A percentile compares a stretch with the other conserved stretches of the same genome.
Evolutionary conservation across 371 early-diverging fungal species (phyloP).

Genomic region (Capillidium heterosporum): DNA sequence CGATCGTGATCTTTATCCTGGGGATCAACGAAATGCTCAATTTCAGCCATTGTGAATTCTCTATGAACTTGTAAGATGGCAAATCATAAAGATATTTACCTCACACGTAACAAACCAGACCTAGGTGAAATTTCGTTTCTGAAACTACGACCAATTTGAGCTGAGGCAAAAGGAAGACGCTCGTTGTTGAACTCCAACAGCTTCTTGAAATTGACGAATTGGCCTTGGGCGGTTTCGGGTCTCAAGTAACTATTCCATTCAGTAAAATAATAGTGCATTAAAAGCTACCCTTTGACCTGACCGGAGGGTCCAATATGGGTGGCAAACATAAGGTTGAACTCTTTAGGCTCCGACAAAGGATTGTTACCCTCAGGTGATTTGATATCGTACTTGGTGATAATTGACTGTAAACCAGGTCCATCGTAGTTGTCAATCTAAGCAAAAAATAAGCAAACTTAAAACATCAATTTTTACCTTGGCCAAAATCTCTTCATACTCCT

Average conservation of each 20-base stretch:
- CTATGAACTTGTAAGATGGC: slow-evolving; percentile 15
- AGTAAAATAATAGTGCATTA: not conserved
- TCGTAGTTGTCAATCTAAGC: slow-evolving; percentile 79
- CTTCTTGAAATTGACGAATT: slow-evolving; percentile 97
- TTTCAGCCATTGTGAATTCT: slow-evolving; percentile 99
- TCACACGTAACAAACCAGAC: slow-evolving; percentile 91
- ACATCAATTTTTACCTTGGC: slow-evolving; percentile 39
- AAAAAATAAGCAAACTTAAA: not conserved
- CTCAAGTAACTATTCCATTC: slow-evolving; percentile 61
- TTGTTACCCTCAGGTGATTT: slow-evolving; percentile 85
- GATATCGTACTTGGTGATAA: slow-evolving; percentile 78
- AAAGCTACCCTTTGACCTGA: slow-evolving; percentile 59
- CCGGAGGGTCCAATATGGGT: slow-evolving; percentile 97
- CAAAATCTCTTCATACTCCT: slow-evolving; percentile 63
- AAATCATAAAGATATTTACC: slow-evolving; percentile 23
- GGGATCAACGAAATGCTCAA: slow-evolving; percentile 98
- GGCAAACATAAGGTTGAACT: slow-evolving; percentile 99
- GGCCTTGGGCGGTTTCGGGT: slow-evolving; percentile 99
- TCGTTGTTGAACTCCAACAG: slow-evolving; percentile 96
- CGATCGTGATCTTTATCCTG: slow-evolving; percentile 82
- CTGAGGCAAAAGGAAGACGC: slow-evolving; percentile 98
- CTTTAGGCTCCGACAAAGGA: slow-evolving; percentile 72
- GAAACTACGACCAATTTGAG: slow-evolving; percentile 97
- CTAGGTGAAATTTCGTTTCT: slow-evolving; percentile 99
- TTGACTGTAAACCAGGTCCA: slow-evolving; percentile 68